Conservation (phyloP, 495 filamentous ascomycete species). For the Lepraria neglecta region DNA sequence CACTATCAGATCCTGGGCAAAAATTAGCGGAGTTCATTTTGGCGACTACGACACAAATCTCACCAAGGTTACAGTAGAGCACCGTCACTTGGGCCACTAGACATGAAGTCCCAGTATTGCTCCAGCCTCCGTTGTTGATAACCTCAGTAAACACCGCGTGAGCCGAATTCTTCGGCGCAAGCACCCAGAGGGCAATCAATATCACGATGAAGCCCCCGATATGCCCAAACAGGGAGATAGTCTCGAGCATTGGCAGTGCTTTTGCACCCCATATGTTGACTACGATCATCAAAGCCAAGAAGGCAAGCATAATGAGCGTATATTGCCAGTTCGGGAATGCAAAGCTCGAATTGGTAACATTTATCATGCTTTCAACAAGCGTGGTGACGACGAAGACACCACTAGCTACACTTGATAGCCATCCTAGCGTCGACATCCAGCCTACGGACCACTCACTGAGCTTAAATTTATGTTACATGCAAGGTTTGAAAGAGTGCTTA, state of each 20-base stretch:
- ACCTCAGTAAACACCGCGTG: constrained; percentile 30
- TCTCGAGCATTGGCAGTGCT: constrained; percentile 25
- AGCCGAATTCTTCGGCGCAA: constrained; percentile 30
- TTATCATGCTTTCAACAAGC: constrained; percentile 34
- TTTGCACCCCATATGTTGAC: constrained; percentile 25
- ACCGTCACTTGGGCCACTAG: constrained; percentile 23
- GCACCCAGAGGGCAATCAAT: constrained; percentile 24
- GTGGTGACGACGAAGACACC: constrained; percentile 40
- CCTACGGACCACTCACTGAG: constrained; percentile 26
- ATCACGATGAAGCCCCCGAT: constrained; percentile 19
- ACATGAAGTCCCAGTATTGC: constrained; percentile 21
- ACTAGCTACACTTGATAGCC: constrained; percentile 35
- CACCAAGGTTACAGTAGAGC: constrained; percentile 18
- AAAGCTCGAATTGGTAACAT: constrained; percentile 28
- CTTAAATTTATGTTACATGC: neutral
- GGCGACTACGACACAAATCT: constrained; percentile 2
- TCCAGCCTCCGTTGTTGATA: constrained; percentile 29
- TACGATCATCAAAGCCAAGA: constrained; percentile 32
- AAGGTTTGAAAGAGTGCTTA: constrained; percentile 4
- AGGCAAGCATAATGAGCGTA: constrained; percentile 36
- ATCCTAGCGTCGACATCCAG: constrained; percentile 46
- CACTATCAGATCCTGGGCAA: constrained; percentile 18
- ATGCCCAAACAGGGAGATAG: constrained; percentile 30
- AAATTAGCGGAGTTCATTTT: constrained; percentile 14
- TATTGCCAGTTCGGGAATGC: constrained; percentile 33